phyloP scores from a whole-genome alignment of 306 rosid genomes.

The Begonia loranthoides region DNA sequence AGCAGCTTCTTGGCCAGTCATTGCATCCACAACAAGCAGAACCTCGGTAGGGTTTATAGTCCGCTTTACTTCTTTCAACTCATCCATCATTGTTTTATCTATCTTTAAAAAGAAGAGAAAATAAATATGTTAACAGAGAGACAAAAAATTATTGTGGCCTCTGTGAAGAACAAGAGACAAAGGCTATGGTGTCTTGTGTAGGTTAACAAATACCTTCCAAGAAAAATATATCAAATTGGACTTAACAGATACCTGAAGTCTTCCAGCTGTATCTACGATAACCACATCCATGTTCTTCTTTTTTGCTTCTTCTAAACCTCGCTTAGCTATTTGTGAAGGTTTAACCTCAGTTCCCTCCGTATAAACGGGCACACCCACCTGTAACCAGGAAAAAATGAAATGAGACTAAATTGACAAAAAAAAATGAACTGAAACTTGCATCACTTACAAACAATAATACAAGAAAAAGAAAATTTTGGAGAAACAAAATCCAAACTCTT shows the following conservation, averaged over 20 bases:
- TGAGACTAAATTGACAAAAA: conserved; percentile 8
- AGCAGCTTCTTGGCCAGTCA: conserved; percentile 99
- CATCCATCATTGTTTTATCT: conserved; percentile 95
- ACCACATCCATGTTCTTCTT: conserved; percentile 81
- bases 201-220: no score
- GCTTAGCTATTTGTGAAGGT: conserved; percentile 77
- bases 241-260: conserved; percentile 72
- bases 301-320: conserved; percentile 92
- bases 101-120: conserved; percentile 33
- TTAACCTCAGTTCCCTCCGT: conserved; percentile 80
- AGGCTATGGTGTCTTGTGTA: no score
- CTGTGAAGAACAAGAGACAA: no score
- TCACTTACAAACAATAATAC: no score
- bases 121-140: no score
- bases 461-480: no score
- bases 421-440: no score
- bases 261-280: conserved; percentile 94
- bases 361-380: conserved; percentile 91
- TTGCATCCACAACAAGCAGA: conserved; percentile 97
- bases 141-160: no score
- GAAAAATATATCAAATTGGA: background rate
- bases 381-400: conserved; percentile 35
- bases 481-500: no score
- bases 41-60: conserved; percentile 77
- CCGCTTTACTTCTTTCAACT: conserved; percentile 79